Percentiles rank a stretch among this genome's conserved stretches.
Conservation (phyloP, 2,329 filamentous ascomycete species). For the Myriangium duriaei region DNA sequence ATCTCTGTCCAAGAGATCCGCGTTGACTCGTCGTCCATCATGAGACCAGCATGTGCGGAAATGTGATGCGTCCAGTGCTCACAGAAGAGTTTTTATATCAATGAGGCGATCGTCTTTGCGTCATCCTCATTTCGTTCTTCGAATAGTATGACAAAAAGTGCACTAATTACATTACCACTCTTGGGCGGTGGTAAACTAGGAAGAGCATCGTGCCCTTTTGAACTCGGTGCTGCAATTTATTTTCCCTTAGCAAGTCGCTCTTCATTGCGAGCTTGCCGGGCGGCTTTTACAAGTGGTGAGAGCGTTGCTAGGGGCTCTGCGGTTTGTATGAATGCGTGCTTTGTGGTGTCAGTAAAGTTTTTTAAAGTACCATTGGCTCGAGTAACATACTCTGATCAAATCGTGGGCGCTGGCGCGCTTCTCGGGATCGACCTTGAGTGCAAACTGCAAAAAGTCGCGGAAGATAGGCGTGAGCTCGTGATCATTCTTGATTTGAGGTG, state of each 20-base stretch:
- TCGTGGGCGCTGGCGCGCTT: constrained; percentile 93
- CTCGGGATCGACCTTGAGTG: constrained; percentile 91
- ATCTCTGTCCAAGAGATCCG: neutral
- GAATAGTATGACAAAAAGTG: too few species aligned
- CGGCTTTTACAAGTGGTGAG: constrained; percentile 75
- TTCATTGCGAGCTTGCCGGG: constrained; percentile 70
- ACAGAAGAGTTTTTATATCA: neutral
- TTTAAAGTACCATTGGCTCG: neutral
- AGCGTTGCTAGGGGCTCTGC: constrained; percentile 51
- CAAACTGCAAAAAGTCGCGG: constrained; percentile 82
- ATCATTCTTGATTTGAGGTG: constrained; percentile 88
- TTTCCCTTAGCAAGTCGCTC: constrained; percentile 46
- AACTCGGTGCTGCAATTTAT: too few species aligned
- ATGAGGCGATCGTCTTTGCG: neutral
- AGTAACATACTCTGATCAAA: constrained; percentile 66
- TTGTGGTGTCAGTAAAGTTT: constrained; percentile 14
- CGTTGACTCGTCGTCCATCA: neutral
- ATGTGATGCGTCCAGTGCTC: neutral
- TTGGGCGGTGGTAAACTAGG: too few species aligned
- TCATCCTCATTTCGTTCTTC: too few species aligned
- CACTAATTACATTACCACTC: too few species aligned
- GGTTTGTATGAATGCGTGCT: constrained; percentile 39
- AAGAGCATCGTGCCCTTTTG: too few species aligned
- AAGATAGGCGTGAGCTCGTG: constrained; percentile 70
- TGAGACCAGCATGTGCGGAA: neutral